phyloP scores from a whole-genome alignment of 768 basidiomycete genomes.

The Postia placenta region DNA sequence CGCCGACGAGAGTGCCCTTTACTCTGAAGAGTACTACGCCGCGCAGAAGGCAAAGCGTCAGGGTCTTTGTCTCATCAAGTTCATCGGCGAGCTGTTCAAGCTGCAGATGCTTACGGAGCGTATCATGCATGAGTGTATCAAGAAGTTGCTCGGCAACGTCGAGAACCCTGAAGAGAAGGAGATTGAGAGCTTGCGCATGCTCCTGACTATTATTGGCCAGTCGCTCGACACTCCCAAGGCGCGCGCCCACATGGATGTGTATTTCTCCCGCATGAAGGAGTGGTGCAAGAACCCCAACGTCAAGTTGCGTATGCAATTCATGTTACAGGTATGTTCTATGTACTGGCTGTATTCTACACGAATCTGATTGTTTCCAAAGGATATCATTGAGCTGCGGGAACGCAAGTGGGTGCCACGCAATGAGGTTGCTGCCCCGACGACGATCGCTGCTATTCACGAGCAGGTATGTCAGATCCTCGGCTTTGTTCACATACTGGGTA shows the following conservation, averaged over 20 bases:
- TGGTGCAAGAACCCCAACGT: slow-evolving; percentile 70
- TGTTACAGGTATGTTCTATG: slow-evolving; percentile 72
- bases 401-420: slow-evolving; percentile 77
- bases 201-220: slow-evolving; percentile 83
- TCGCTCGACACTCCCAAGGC: slow-evolving; percentile 79
- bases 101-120: slow-evolving; percentile 95
- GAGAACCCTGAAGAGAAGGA: slow-evolving; percentile 97
- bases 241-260: slow-evolving; percentile 82
- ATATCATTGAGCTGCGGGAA: slow-evolving; percentile 83
- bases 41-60: slow-evolving; percentile 97
- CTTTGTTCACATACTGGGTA: slow-evolving; percentile 3
- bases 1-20: slow-evolving; percentile 64
- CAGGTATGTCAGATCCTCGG: slow-evolving; percentile 44
- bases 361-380: slow-evolving; percentile 40
- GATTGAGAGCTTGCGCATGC: slow-evolving; percentile 92
- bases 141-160: slow-evolving; percentile 89
- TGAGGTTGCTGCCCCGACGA: slow-evolving; percentile 59
- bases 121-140: slow-evolving; percentile 98
- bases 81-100: slow-evolving; percentile 98
- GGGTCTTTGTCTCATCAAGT: slow-evolving; percentile 94
- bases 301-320: slow-evolving; percentile 86
- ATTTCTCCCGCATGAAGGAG: slow-evolving; percentile 88
- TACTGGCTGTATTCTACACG: slow-evolving; percentile 6
- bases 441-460: slow-evolving; percentile 82
- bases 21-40: slow-evolving; percentile 94